Evolutionary conservation across 192 early-diverging fungal species (phyloP), one percentile per base, ranked within the genome.

Genomic region (Coemansia sp.): DNA sequence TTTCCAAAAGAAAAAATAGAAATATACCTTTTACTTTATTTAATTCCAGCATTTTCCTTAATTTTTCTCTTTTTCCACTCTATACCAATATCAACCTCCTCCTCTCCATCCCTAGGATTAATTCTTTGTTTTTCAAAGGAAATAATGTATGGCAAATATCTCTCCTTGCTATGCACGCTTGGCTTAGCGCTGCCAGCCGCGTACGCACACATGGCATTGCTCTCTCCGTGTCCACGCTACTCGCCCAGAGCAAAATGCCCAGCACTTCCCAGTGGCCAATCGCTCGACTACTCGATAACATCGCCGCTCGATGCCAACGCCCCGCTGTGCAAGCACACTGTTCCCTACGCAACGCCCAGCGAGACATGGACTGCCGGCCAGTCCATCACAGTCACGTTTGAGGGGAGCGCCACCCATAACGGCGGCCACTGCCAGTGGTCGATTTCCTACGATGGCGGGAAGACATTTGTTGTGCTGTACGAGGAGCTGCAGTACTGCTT

Each of bases 371-470:
- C 69, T 45, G 71, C 86, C 9, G 86, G 86, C 6, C 23, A 72
- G 15, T 53, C 70, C 1, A 61, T 85, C 37, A 23, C 65, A 15
- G 79, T 83, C 0, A 63, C 81, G 50, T 66, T 65, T 2, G 57
- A 75, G 26, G 72, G 72, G 6, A 63, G 61, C 13, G 72, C 58
- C 2, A 8, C 56, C 76, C 87, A 88, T 57, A 64, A 71, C 13
- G 86, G 87, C 11, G 89, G 89, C 13, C 86, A 89, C 59, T 89
- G 87, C 57, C 78, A 90, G 45, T 86, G 80, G 63, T 77, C 87
- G 0, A 52, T 88, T 4, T 88, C 87, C 0, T 86, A 76, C 48
- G 86, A 88, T 48, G 42, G 44, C 43, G 87, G 75, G 48, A 62
- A 77, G 52, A 85, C 78, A 0, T 85, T 81, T 67, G 85, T 69